These are phyloP conservation scores for Trichomonascaceae sp. DNA, from an alignment of 1,139 yeast genomes.

Conservation along the genomic window DNA sequence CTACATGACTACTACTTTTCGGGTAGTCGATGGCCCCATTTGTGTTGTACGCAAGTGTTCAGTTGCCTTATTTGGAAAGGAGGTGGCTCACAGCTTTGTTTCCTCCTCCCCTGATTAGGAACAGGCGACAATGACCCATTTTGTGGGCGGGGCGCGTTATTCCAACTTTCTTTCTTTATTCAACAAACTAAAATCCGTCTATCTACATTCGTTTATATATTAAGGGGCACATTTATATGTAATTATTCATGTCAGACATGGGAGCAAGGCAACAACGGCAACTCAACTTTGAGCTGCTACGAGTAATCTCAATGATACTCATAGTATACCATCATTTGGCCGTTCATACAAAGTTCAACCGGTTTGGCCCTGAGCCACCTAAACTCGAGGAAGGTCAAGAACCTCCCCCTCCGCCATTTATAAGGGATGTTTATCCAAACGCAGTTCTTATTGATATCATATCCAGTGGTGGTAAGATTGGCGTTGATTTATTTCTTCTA, in stretches of 20 bases:
- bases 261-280: not conserved
- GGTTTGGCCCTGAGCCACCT: not conserved
- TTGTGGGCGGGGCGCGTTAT: not conserved
- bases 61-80: not conserved
- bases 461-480: not conserved
- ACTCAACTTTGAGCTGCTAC: not conserved
- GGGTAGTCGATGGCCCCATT: not conserved
- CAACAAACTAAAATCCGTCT: not conserved
- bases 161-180: not conserved
- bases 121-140: not conserved
- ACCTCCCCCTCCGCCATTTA: not conserved
- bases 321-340: not conserved
- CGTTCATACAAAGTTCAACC: not conserved
- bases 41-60: not conserved
- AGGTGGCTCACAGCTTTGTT: not conserved
- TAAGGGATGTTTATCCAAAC: not conserved
- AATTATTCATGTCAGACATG: not conserved
- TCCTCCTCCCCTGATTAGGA: not conserved
- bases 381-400: not conserved
- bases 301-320: not conserved
- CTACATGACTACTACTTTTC: not conserved
- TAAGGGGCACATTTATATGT: not conserved
- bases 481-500: not conserved
- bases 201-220: not conserved
- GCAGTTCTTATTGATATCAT: not conserved